phyloP scores from a whole-genome alignment of 176 grass and related monocot genomes.

The Coix lacrymajobi region DNA sequence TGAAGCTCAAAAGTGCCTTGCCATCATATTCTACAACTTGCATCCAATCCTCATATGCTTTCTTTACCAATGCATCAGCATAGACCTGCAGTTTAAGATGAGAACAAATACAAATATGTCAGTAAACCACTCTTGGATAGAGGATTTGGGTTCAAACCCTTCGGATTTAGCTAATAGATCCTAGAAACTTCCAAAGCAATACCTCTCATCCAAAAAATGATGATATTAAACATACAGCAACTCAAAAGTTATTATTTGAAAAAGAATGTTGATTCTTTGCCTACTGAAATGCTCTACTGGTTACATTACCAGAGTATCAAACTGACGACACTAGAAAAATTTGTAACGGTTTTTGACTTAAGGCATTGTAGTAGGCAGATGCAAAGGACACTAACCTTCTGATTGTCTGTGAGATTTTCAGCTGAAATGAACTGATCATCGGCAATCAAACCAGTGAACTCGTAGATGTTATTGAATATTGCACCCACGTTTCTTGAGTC shows the following conservation, averaged over 20 bases:
- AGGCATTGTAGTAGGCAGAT: background rate
- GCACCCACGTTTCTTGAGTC: slow-evolving; percentile 66
- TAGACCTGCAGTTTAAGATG: slow-evolving; percentile 43
- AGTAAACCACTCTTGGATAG: background rate
- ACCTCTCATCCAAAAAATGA: background rate
- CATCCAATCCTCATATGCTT: slow-evolving; percentile 84
- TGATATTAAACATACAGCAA: background rate
- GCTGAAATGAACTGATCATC: slow-evolving; percentile 78
- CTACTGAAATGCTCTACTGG: background rate
- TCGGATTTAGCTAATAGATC: background rate
- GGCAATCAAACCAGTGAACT: slow-evolving; percentile 79
- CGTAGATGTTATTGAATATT: slow-evolving; percentile 93
- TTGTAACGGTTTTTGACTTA: slow-evolving; percentile 8
- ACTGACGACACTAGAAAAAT: background rate
- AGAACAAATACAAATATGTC: background rate
- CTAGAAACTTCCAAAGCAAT: background rate
- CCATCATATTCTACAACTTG: slow-evolving; percentile 93
- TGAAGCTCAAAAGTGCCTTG: slow-evolving; percentile 74
- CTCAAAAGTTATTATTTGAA: background rate
- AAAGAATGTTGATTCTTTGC: background rate
- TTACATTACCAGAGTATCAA: background rate
- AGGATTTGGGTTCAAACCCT: background rate
- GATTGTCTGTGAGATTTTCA: slow-evolving; percentile 71
- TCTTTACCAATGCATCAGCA: slow-evolving; percentile 72
- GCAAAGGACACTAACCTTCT: slow-evolving; percentile 51